phyloP scores from a whole-genome alignment of 1,139 yeast species.

The Pichia sp. region DNA sequence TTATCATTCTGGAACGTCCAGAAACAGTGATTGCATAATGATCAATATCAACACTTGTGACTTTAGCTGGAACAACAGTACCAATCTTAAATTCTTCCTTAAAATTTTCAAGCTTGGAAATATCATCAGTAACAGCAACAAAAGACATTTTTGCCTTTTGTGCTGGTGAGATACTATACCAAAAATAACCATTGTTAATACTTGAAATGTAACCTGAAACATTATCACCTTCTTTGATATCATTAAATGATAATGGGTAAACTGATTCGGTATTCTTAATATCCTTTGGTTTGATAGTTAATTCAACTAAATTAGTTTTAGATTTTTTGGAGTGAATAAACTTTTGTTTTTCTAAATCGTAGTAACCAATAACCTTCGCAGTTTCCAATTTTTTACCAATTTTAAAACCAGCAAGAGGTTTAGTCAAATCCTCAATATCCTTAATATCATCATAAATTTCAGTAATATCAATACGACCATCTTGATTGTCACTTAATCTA shows the following conservation, averaged over 20 bases:
- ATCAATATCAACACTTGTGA: constrained; percentile 48
- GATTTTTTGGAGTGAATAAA: constrained; percentile 66
- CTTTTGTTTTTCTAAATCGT: constrained; percentile 64
- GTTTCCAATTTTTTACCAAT: constrained; percentile 48
- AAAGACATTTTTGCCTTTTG: constrained; percentile 63
- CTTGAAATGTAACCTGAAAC: constrained; percentile 46
- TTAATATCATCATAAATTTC: constrained; percentile 53
- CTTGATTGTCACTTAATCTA: constrained; percentile 68
- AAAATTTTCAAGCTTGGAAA: constrained; percentile 44
- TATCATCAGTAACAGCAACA: constrained; percentile 58
- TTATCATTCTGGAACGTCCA: constrained; percentile 41
- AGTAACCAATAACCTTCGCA: constrained; percentile 71
- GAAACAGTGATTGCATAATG: constrained; percentile 47
- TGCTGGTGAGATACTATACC: constrained; percentile 67
- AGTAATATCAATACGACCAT: constrained; percentile 75
- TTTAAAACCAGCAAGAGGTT: constrained; percentile 58
- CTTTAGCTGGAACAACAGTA: constrained; percentile 55
- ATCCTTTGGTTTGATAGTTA: constrained; percentile 47
- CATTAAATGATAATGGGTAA: constrained; percentile 34
- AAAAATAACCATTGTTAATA: constrained; percentile 42
- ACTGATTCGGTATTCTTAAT: constrained; percentile 30
- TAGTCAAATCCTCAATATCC: constrained; percentile 51
- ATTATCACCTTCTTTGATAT: constrained; percentile 39
- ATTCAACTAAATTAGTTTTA: constrained; percentile 57
- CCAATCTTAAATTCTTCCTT: constrained; percentile 64